phyloP scores from a whole-genome alignment of 805 yeast genomes.

The Torulaspora franciscae region DNA sequence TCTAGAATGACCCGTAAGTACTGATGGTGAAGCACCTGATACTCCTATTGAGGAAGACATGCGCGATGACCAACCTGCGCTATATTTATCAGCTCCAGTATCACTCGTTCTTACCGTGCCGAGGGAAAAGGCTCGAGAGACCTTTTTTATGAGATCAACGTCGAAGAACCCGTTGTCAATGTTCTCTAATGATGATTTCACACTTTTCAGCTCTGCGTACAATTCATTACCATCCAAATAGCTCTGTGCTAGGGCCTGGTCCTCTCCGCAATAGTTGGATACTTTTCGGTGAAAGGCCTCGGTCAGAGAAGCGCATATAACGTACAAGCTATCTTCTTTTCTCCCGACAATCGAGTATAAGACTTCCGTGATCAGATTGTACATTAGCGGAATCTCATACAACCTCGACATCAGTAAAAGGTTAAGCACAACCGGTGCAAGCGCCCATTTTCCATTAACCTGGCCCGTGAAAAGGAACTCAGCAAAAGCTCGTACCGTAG shows the following conservation, averaged over 20 bases:
- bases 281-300: conserved; percentile 26
- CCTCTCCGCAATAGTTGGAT: conserved; percentile 20
- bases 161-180: conserved; percentile 66
- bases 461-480: conserved; percentile 79
- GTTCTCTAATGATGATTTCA: conserved; percentile 52
- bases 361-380: conserved; percentile 64
- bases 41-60: neutral
- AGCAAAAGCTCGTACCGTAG: conserved; percentile 57
- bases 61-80: conserved; percentile 1
- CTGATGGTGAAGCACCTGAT: conserved; percentile 14
- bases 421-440: conserved; percentile 64
- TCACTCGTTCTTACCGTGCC: conserved; percentile 27
- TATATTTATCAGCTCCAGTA: conserved; percentile 13
- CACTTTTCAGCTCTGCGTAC: conserved; percentile 41
- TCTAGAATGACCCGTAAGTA: conserved; percentile 28
- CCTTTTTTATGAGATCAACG: conserved; percentile 46
- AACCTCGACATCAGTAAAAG: conserved; percentile 57
- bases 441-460: conserved; percentile 68
- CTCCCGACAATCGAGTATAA: conserved; percentile 65
- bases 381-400: conserved; percentile 64
- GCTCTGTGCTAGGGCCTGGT: conserved; percentile 21
- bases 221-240: conserved; percentile 29
- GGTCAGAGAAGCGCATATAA: conserved; percentile 27
- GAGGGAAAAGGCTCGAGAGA: conserved; percentile 35
- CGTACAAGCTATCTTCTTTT: conserved; percentile 48